Evolutionary conservation across 768 basidiomycete genomes (phyloP).

Genomic region (Xerocomus potaroensis): DNA sequence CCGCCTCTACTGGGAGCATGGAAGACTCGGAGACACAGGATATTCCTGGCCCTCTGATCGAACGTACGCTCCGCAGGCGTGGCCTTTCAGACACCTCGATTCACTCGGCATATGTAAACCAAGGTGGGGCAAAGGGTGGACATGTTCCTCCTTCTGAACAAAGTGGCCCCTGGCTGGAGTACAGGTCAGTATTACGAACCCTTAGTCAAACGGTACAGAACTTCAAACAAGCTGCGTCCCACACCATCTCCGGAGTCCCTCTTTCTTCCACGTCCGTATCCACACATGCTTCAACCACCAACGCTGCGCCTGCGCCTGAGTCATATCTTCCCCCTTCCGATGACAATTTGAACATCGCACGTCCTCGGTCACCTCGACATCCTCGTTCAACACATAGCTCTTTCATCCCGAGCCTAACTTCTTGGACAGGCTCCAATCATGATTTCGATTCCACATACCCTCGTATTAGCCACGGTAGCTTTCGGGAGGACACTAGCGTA

Average conservation of each 20-base stretch:
- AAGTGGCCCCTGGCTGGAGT: conserved; percentile 34
- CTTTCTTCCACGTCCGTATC: conserved; percentile 5
- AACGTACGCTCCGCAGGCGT: conserved; percentile 67
- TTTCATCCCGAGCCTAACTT: conserved; percentile 32
- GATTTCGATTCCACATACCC: conserved; percentile 16
- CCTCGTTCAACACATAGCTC: conserved; percentile 20
- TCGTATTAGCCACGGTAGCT: conserved; percentile 3
- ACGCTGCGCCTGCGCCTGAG: conserved; percentile 1
- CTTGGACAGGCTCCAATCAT: conserved; percentile 31
- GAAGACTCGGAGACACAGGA: conserved; percentile 42
- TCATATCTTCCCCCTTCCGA: not conserved
- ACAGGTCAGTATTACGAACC: conserved; percentile 48
- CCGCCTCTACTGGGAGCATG: conserved; percentile 13
- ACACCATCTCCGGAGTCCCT: conserved; percentile 24
- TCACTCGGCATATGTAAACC: conserved; percentile 72
- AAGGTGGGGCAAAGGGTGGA: conserved; percentile 35
- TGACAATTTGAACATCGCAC: conserved; percentile 8
- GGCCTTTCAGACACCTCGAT: conserved; percentile 93
- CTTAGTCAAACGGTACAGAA: conserved; percentile 53
- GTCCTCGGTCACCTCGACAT: conserved; percentile 21
- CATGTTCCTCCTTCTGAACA: not conserved
- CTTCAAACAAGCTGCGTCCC: conserved; percentile 35
- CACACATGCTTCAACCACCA: conserved; percentile 9
- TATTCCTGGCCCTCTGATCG: conserved; percentile 48
- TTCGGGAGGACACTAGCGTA: conserved; percentile 19